A percentile compares a stretch with the other conserved stretches of the same genome.
phyloP scores from a whole-genome alignment of 1,284 basidiomycete species.

The Malassezia nana region DNA sequence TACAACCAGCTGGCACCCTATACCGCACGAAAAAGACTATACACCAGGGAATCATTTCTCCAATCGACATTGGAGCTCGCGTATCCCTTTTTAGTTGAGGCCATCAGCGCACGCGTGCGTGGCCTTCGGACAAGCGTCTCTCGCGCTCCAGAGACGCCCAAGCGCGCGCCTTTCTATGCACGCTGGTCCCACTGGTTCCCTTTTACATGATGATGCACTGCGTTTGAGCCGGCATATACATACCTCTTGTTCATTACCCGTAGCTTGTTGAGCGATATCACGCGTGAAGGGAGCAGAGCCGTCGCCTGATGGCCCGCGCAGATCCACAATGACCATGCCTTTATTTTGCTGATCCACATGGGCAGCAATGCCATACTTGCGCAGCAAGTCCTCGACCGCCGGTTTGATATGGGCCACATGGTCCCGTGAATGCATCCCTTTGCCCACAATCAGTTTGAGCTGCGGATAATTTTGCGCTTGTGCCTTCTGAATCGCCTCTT shows the following conservation, averaged over 20 bases:
- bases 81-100: slow-evolving; percentile 7
- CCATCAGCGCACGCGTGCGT: slow-evolving; percentile 9
- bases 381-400: slow-evolving; percentile 77
- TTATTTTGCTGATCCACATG: slow-evolving; percentile 70
- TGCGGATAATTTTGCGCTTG: slow-evolving; percentile 60
- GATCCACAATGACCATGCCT: slow-evolving; percentile 74
- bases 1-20: slow-evolving; percentile 37
- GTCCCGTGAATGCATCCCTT: slow-evolving; percentile 70
- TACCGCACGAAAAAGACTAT: slow-evolving; percentile 24
- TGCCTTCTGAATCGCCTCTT: slow-evolving; percentile 59
- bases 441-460: slow-evolving; percentile 75
- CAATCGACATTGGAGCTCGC: neutral
- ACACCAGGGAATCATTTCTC: neutral
- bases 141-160: neutral
- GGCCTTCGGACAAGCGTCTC: neutral
- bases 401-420: slow-evolving; percentile 82
- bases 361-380: slow-evolving; percentile 49
- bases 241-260: slow-evolving; percentile 20
- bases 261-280: slow-evolving; percentile 35
- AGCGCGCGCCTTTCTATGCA: neutral
- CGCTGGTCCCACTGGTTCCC: neutral
- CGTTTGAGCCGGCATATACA: neutral
- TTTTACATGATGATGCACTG: slow-evolving; percentile 16
- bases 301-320: slow-evolving; percentile 53
- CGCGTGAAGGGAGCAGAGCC: slow-evolving; percentile 33